Percentiles rank a stretch among this genome's conserved stretches.
These are phyloP conservation scores for Coemansia javaensis DNA, from an alignment of 192 early-diverging fungal genomes.

Conservation along the genomic window DNA sequence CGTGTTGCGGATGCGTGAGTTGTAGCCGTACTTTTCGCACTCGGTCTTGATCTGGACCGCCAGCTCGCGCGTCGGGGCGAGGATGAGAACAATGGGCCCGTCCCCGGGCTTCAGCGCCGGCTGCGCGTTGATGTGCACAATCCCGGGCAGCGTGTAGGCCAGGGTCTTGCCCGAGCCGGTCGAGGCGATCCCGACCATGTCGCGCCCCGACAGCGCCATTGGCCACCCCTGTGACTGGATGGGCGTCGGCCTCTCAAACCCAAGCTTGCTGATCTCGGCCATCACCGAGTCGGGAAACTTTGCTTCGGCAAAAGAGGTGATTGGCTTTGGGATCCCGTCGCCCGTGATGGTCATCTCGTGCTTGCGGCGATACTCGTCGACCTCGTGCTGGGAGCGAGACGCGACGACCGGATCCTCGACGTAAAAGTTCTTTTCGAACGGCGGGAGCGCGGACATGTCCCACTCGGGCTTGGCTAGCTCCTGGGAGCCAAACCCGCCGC, in stretches of 20 bases:
- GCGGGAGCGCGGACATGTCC: slow-evolving; percentile 61
- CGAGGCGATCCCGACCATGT: slow-evolving; percentile 83
- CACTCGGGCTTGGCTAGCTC: slow-evolving; percentile 58
- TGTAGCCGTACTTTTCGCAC: slow-evolving; percentile 81
- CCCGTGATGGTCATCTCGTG: slow-evolving; percentile 85
- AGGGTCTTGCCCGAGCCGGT: slow-evolving; percentile 96
- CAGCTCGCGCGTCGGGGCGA: slow-evolving; percentile 96
- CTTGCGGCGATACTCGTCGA: slow-evolving; percentile 69
- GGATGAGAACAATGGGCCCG: slow-evolving; percentile 89
- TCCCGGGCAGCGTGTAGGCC: slow-evolving; percentile 93
- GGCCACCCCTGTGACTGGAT: slow-evolving; percentile 98
- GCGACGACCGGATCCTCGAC: slow-evolving; percentile 72
- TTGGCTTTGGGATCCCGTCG: slow-evolving; percentile 81
- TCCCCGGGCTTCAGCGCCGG: slow-evolving; percentile 75
- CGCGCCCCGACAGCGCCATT: slow-evolving; percentile 86
- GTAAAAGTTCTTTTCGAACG: slow-evolving; percentile 98
- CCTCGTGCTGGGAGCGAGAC: slow-evolving; percentile 61
- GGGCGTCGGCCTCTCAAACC: slow-evolving; percentile 86
- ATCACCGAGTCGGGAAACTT: slow-evolving; percentile 90
- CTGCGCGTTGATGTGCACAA: slow-evolving; percentile 77
- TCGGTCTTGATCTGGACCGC: slow-evolving; percentile 96
- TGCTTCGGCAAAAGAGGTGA: slow-evolving; percentile 84
- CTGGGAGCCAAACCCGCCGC: slow-evolving; percentile 26
- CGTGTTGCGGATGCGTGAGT: slow-evolving; percentile 80
- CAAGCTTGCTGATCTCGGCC: slow-evolving; percentile 75